These are phyloP conservation scores for Capsicum rhomboideum DNA, from an alignment of 257 asterid genomes.

Conservation along the genomic window DNA sequence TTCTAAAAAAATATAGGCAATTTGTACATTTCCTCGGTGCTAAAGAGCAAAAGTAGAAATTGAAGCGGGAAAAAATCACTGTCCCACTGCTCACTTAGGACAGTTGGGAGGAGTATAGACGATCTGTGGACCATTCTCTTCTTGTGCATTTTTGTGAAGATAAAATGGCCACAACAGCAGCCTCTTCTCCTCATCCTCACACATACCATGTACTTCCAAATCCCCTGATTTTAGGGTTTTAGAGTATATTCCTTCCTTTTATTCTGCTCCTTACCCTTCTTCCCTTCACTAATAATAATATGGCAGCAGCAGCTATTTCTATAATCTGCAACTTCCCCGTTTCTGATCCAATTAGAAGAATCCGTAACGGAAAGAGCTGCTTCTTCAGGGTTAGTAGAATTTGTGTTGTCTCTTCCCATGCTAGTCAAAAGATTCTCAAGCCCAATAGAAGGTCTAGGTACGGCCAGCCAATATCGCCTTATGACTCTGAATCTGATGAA, in stretches of 20 bases:
- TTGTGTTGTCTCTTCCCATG: slow-evolving; percentile 57
- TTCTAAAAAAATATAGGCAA: too few species aligned
- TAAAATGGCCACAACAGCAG: not conserved
- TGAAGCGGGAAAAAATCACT: too few species aligned
- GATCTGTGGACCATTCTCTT: not conserved
- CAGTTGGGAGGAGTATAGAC: not conserved
- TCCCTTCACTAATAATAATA: not conserved
- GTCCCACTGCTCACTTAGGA: too few species aligned
- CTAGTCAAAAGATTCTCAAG: slow-evolving; percentile 66
- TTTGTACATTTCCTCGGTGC: too few species aligned
- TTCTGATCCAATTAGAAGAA: not conserved
- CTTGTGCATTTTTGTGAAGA: not conserved
- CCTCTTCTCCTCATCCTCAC: not conserved
- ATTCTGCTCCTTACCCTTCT: not conserved
- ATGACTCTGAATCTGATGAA: slow-evolving; percentile 39
- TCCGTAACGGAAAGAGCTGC: not conserved
- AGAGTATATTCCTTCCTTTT: slow-evolving; percentile 30
- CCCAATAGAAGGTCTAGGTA: slow-evolving; percentile 64
- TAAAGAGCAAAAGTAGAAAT: too few species aligned
- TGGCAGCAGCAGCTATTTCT: not conserved
- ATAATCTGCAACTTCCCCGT: not conserved
- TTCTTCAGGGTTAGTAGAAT: slow-evolving; percentile 1
- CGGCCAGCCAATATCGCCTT: slow-evolving; percentile 56
- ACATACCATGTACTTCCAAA: not conserved
- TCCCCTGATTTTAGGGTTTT: slow-evolving; percentile 16